Evolutionary conservation across 2,329 filamentous ascomycete genomes (phyloP).

Genomic region (Zalaria sp.): DNA sequence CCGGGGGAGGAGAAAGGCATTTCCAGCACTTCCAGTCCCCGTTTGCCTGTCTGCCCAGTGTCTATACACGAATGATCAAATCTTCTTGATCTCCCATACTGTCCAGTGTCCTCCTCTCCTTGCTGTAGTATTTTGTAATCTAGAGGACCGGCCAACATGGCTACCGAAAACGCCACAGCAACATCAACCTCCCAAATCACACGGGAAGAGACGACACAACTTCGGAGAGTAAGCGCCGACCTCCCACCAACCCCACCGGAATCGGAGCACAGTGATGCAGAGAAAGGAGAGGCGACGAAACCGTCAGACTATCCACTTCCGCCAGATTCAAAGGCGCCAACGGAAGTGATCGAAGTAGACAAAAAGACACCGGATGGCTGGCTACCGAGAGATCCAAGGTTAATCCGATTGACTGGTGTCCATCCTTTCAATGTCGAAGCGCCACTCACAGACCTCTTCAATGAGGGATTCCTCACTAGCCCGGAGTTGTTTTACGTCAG

Average conservation of each 20-base stretch:
- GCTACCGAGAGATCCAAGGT: slow-evolving; percentile 62
- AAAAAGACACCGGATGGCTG: slow-evolving; percentile 71
- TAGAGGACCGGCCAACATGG: background rate
- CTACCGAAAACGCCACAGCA: slow-evolving; percentile 5
- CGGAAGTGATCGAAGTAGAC: slow-evolving; percentile 57
- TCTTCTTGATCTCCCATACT: too few relatives aligned
- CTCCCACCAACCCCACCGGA: slow-evolving; percentile 23
- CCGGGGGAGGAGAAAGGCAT: too few relatives aligned
- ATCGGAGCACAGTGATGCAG: slow-evolving; percentile 16
- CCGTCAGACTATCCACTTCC: slow-evolving; percentile 48
- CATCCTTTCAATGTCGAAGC: slow-evolving; percentile 89
- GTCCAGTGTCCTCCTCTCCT: too few relatives aligned
- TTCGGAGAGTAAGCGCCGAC: slow-evolving; percentile 11
- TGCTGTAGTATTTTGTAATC: too few relatives aligned
- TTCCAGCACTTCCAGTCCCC: too few relatives aligned
- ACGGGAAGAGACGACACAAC: slow-evolving; percentile 10
- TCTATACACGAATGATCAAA: too few relatives aligned
- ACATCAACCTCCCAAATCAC: slow-evolving; percentile 2
- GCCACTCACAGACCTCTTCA: slow-evolving; percentile 62
- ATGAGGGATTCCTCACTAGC: slow-evolving; percentile 73
- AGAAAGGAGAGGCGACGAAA: slow-evolving; percentile 39
- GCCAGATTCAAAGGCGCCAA: slow-evolving; percentile 43
- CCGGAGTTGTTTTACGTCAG: slow-evolving; percentile 83
- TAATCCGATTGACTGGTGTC: slow-evolving; percentile 75
- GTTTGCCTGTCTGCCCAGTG: too few relatives aligned